These are phyloP conservation scores for Achlya hypogyna DNA, from an alignment of 352 stramenopile species.

Conservation along the genomic window DNA sequence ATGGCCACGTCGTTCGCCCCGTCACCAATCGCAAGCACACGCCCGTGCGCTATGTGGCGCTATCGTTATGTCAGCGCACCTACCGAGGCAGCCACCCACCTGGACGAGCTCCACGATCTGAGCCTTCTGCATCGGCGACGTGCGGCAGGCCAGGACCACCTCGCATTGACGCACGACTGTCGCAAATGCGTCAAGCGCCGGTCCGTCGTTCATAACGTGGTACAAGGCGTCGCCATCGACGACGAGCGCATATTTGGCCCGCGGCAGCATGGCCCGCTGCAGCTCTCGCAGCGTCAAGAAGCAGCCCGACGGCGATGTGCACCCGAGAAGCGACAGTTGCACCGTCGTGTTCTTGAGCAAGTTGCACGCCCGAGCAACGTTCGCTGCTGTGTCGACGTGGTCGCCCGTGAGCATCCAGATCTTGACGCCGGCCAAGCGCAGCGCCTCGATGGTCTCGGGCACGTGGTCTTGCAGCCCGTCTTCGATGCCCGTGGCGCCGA, in stretches of 20 bases:
- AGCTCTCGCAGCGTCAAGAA: conserved; percentile 29
- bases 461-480: conserved; percentile 94
- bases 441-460: conserved; percentile 85
- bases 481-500: conserved; percentile 94
- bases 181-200: conserved; percentile 24
- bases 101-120: conserved; percentile 46
- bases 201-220: not conserved
- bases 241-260: conserved; percentile 43
- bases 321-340: conserved; percentile 28
- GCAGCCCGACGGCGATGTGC: conserved; percentile 29
- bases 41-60: conserved; percentile 26
- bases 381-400: conserved; percentile 96
- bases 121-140: conserved; percentile 77
- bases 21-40: conserved; percentile 95
- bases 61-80: not conserved
- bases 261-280: conserved; percentile 32
- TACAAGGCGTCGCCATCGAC: conserved; percentile 45
- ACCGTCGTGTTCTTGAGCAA: conserved; percentile 58
- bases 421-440: conserved; percentile 93
- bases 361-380: conserved; percentile 90
- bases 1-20: conserved; percentile 98
- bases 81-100: not conserved
- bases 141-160: conserved; percentile 64
- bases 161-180: conserved; percentile 11
- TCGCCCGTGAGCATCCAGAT: conserved; percentile 98